Evolutionary conservation across 1,284 basidiomycete species (phyloP).

Genomic region (Ceratobasidium sp.): DNA sequence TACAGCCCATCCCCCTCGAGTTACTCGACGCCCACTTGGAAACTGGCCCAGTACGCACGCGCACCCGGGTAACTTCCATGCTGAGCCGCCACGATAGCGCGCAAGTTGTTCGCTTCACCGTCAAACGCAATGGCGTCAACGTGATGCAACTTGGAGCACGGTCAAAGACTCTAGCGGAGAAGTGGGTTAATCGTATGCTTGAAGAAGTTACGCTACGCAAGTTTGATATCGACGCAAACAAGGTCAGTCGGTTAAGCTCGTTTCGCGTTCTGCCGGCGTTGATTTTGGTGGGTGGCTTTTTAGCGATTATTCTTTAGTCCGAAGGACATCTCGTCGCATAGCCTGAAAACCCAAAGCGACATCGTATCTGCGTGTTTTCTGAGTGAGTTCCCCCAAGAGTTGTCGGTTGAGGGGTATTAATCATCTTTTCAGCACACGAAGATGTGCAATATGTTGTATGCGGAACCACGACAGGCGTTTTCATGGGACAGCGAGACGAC

Average conservation of each 20-base stretch:
- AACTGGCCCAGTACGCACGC: slow-evolving; percentile 23
- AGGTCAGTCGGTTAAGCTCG: slow-evolving; percentile 57
- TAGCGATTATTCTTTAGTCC: slow-evolving; percentile 55
- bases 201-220: slow-evolving; percentile 67
- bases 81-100: slow-evolving; percentile 58
- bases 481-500: slow-evolving; percentile 61
- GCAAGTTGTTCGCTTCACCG: slow-evolving; percentile 73
- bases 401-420: neutral
- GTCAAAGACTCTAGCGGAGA: slow-evolving; percentile 49
- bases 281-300: slow-evolving; percentile 53
- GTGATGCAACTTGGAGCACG: slow-evolving; percentile 27
- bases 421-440: slow-evolving; percentile 54
- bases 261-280: slow-evolving; percentile 65
- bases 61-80: slow-evolving; percentile 76
- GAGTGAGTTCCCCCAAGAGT: slow-evolving; percentile 55
- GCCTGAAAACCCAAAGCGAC: slow-evolving; percentile 56
- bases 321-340: slow-evolving; percentile 50
- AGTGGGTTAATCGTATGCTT: slow-evolving; percentile 65
- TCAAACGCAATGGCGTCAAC: slow-evolving; percentile 59
- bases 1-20: slow-evolving; percentile 29
- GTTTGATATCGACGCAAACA: slow-evolving; percentile 68
- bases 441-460: slow-evolving; percentile 64
- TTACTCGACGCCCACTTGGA: slow-evolving; percentile 24
- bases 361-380: slow-evolving; percentile 66
- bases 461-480: slow-evolving; percentile 68